Evolutionary conservation across 2,329 filamentous ascomycete species (phyloP), one percentile per base, ranked within the genome.

Genomic region (Xylariales sp.): DNA sequence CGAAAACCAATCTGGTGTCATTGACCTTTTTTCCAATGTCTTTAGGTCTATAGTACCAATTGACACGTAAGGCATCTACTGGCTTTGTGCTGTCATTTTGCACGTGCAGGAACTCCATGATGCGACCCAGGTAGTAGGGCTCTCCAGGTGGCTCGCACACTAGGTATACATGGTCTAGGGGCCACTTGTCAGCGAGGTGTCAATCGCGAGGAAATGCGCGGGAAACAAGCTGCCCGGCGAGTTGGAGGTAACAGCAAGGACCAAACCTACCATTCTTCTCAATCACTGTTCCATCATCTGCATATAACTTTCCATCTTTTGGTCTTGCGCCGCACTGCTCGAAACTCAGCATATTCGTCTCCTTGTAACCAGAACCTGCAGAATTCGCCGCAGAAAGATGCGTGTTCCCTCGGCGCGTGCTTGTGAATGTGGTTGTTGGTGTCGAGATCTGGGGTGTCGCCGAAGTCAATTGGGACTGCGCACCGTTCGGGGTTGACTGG

Each of bases 21-120:
- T 86, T 84, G 51, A 87, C 84, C 66, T 90, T 93, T 51, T 90
- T 87, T 50, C 88, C 87, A 56, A 97, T 95, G 65, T 98, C 93
- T 63, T 93, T 89, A 40, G 93, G 91, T 28, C 93, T 82, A 62
- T 97, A 97, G 65, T 91, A 96, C 93, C 93, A 98, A 67, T 98
- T 98, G 56, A 97, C 86, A 50, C 90, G 84, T 53, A 98, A 65
- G 29, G 88, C 81, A 57, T 96, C 91, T 47, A 98, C 81, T 1
- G 85, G 83, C 42, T 81, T 78, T 38, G 72, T 74, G 24, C 71
- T 66, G 59, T 90, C 78, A 56, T 91, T 88, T 53, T 90, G 81
- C 55, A 75, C 69, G 56, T 95, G 88, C 52, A 96, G 70, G 60
- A 97, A 97, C 62, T 98, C 91, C 93, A 98, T 98, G 61, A 98